Percentiles rank a stretch among this genome's conserved stretches.
These are phyloP conservation scores for Clavispora vitiphila DNA, from an alignment of 805 yeast genomes.

Conservation along the genomic window DNA sequence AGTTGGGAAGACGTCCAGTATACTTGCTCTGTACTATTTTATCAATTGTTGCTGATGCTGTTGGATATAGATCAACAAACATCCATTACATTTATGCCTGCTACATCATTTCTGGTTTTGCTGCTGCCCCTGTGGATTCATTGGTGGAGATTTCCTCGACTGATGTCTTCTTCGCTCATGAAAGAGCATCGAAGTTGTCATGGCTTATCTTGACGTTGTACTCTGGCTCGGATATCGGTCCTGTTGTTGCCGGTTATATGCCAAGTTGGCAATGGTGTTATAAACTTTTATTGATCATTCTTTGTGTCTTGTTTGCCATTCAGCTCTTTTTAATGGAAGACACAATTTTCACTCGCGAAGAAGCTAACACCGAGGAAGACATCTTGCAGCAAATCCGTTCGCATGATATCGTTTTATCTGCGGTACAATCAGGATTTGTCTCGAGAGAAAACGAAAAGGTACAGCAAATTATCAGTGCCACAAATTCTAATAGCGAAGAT, in stretches of 20 bases:
- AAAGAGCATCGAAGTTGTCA: conserved; percentile 30
- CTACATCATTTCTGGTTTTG: conserved; percentile 25
- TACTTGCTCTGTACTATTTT: conserved; percentile 21
- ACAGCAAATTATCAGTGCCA: conserved; percentile 7
- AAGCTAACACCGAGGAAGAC: conserved; percentile 21
- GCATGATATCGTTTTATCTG: conserved; percentile 11
- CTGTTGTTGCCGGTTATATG: conserved; percentile 41
- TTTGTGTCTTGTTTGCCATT: conserved; percentile 26
- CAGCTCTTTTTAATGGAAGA: conserved; percentile 41
- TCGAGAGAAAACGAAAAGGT: conserved; percentile 2
- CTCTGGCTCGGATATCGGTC: conserved; percentile 40
- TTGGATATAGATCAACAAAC: conserved; percentile 26
- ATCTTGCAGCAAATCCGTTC: conserved; percentile 28
- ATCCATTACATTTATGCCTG: conserved; percentile 18
- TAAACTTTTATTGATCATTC: conserved; percentile 29
- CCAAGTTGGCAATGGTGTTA: conserved; percentile 41
- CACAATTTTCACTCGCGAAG: conserved; percentile 34
- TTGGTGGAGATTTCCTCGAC: conserved; percentile 45
- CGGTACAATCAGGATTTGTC: conserved; percentile 8
- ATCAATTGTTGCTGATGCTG: conserved; percentile 17
- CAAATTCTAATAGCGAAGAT: conserved; percentile 7
- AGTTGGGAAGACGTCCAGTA: conserved; percentile 27
- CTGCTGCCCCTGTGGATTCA: conserved; percentile 44
- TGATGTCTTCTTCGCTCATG: conserved; percentile 42
- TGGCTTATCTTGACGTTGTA: conserved; percentile 37